Conservation (phyloP, 2,329 filamentous ascomycete genomes). For the Sporothrix sp. region DNA sequence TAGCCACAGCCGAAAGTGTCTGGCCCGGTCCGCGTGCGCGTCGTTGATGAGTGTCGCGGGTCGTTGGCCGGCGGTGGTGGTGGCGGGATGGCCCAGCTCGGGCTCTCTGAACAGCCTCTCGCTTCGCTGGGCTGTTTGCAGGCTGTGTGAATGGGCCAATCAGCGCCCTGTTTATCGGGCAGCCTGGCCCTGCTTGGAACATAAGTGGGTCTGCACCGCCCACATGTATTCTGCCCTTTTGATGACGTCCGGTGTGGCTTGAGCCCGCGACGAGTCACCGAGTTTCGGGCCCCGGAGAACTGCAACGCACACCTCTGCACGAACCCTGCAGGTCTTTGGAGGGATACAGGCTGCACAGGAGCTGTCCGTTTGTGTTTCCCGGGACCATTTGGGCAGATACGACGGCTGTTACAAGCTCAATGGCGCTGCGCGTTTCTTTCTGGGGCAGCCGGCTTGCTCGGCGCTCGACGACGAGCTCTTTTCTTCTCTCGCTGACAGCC, state of each 20-base stretch:
- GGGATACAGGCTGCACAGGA: not conserved
- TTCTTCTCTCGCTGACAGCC: not conserved
- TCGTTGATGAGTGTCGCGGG: too few relatives aligned
- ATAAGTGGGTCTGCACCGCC: not conserved
- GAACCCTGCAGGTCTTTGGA: too few relatives aligned
- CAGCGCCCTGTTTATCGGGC: conserved; percentile 1
- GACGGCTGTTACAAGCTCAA: too few relatives aligned
- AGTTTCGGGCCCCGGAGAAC: not conserved
- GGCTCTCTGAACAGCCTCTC: conserved; percentile 2
- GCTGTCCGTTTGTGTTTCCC: too few relatives aligned
- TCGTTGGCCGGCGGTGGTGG: too few relatives aligned
- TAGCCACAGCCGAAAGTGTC: too few relatives aligned
- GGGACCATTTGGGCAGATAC: not conserved
- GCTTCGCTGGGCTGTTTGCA: not conserved
- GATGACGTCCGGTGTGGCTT: not conserved
- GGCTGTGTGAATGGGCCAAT: not conserved
- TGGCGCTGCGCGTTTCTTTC: conserved; percentile 1
- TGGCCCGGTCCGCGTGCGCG: too few relatives aligned
- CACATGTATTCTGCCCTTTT: not conserved
- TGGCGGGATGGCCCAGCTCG: too few relatives aligned
- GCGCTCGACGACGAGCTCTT: not conserved
- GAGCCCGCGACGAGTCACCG: not conserved
- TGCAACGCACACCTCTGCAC: too few relatives aligned
- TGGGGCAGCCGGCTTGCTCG: conserved; percentile 1
- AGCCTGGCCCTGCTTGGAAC: not conserved